These are phyloP conservation scores for Cladobotryum mycophilum DNA, from an alignment of 2,329 filamentous ascomycete genomes.

Conservation along the genomic window DNA sequence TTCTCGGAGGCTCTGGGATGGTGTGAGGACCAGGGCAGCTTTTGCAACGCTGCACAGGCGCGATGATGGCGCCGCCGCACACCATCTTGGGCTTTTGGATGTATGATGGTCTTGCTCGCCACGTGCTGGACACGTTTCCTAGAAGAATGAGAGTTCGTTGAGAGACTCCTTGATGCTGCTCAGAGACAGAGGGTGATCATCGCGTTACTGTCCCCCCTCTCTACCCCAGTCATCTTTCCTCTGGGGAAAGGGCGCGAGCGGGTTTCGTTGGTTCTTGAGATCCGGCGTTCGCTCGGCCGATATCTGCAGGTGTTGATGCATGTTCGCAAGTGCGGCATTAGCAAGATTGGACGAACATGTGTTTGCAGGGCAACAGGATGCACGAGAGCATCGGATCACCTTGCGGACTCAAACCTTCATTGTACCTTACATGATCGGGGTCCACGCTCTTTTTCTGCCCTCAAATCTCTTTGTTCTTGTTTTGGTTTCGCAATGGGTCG, in stretches of 20 bases:
- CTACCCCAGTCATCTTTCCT: neutral
- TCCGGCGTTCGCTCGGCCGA: neutral
- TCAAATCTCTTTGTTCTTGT: neutral
- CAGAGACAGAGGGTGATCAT: conserved; percentile 1
- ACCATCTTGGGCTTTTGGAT: neutral
- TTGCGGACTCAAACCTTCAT: neutral
- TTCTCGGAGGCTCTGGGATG: neutral
- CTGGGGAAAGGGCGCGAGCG: neutral
- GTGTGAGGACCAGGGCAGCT: too few relatives aligned
- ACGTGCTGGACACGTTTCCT: conserved; percentile 5
- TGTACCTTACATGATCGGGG: neutral
- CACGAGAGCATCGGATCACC: too few relatives aligned
- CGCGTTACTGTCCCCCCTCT: neutral
- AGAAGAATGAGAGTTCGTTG: neutral
- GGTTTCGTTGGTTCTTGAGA: neutral
- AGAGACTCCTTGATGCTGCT: neutral
- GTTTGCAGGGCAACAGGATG: neutral
- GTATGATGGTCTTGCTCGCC: neutral
- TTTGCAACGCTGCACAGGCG: conserved; percentile 7
- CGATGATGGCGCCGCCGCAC: neutral
- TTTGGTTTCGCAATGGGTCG: neutral
- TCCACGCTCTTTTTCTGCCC: neutral
- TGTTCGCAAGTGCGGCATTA: too few relatives aligned
- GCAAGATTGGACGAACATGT: neutral
- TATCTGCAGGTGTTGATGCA: too few relatives aligned